Conservation (phyloP, 148 eudicot species). For the Chenopodium formosanum region DNA sequence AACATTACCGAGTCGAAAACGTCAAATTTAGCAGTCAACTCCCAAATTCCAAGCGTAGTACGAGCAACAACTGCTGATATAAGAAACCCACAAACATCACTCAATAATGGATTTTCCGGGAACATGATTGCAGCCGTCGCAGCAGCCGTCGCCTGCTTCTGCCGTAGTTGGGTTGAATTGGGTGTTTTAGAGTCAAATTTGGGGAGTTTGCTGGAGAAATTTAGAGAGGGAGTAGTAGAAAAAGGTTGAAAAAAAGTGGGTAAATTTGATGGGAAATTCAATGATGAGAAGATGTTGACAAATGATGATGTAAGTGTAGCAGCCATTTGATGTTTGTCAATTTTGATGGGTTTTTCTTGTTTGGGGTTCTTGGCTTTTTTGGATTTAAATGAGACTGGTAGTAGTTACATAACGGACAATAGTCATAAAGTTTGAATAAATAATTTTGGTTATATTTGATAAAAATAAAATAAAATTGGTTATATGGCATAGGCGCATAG, state of each 20-base stretch:
- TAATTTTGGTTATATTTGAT: no score
- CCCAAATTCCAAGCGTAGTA: constrained; percentile 9
- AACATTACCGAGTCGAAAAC: constrained; percentile 16
- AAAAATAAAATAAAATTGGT: no score
- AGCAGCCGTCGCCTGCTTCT: constrained; percentile 11
- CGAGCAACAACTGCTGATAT: constrained; percentile 8
- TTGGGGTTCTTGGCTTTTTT: no score
- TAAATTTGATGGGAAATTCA: no score
- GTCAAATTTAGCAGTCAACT: constrained; percentile 18
- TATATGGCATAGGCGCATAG: no score
- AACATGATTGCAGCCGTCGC: constrained; percentile 8
- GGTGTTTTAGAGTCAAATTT: neutral
- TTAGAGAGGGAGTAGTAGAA: neutral
- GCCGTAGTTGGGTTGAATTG: neutral
- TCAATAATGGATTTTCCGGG: neutral
- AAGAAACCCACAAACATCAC: constrained; percentile 6
- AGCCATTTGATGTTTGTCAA: no score
- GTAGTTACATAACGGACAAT: no score
- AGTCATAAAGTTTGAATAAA: no score
- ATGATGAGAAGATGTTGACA: neutral
- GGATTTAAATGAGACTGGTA: no score
- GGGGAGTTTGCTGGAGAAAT: neutral
- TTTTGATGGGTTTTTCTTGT: no score
- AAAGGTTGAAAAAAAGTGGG: neutral
- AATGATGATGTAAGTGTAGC: neutral